Conservation (phyloP, 768 basidiomycete species). For the Rhodotorula kratochvilovae region DNA sequence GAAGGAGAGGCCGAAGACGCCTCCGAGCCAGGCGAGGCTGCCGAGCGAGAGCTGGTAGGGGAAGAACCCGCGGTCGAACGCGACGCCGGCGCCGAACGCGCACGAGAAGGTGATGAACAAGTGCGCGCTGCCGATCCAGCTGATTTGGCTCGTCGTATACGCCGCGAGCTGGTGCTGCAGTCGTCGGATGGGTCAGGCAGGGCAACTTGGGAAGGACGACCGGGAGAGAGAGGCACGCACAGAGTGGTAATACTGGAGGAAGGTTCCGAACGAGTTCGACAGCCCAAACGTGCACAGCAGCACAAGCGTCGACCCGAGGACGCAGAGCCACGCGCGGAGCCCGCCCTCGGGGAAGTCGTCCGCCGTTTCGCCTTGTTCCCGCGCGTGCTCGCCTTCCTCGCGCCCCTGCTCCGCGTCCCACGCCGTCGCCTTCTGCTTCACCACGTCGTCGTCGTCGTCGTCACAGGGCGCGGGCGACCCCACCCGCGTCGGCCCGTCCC, state of each 20-base stretch:
- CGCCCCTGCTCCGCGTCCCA: background rate
- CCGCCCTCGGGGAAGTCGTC: background rate
- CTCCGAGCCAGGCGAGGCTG: constrained; percentile 28
- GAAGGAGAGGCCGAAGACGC: constrained; percentile 28
- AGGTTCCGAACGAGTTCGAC: constrained; percentile 20
- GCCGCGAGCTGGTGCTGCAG: constrained; percentile 45
- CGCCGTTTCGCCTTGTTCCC: background rate
- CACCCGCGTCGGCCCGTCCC: background rate
- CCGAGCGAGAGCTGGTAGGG: constrained; percentile 35
- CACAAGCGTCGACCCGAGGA: constrained; percentile 23
- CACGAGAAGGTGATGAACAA: constrained; percentile 47
- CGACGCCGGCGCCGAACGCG: constrained; percentile 45
- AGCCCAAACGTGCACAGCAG: constrained; percentile 30
- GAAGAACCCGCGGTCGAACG: constrained; percentile 48
- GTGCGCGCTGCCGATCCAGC: constrained; percentile 49
- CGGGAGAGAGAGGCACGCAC: constrained; percentile 35
- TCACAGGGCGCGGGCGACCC: background rate
- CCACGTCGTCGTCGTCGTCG: background rate
- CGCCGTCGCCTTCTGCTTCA: background rate
- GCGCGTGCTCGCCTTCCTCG: background rate
- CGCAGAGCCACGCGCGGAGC: constrained; percentile 19
- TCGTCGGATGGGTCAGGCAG: too few relatives aligned
- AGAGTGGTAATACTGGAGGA: constrained; percentile 37
- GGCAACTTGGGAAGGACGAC: constrained; percentile 27
- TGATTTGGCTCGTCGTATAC: constrained; percentile 44